Evolutionary conservation across 2,329 filamentous ascomycete species (phyloP).

Genomic region (Colletotrichum tropicicola): DNA sequence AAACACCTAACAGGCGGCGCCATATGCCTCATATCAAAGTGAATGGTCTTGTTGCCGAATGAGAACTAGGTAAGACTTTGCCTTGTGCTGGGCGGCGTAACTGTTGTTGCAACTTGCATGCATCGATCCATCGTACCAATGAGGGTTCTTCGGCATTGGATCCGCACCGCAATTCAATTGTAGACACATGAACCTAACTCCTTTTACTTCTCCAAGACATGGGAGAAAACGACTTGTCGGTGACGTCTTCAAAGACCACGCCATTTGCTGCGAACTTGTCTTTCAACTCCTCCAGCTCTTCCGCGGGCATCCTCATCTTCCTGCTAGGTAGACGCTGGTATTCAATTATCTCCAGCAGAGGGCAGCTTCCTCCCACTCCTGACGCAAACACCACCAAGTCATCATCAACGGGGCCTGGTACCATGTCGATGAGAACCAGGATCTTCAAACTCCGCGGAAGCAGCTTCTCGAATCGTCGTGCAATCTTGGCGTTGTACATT

Average conservation of each 20-base stretch:
- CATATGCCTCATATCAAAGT: too few species aligned
- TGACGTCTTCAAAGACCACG: not conserved
- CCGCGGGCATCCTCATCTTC: not conserved
- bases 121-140: too few species aligned
- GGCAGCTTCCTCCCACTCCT: not conserved
- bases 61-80: too few species aligned
- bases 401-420: not conserved
- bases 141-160: too few species aligned
- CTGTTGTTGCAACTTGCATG: too few species aligned
- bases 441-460: not conserved
- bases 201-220: not conserved
- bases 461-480: not conserved
- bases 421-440: not conserved
- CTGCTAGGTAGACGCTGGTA: not conserved
- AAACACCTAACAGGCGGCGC: too few species aligned
- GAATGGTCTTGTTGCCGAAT: too few species aligned
- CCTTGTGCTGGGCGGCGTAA: too few species aligned
- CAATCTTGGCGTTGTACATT: not conserved
- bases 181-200: not conserved
- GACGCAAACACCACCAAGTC: not conserved
- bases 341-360: not conserved
- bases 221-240: not conserved
- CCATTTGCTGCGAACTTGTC: not conserved
- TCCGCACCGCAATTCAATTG: too few species aligned
- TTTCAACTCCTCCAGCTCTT: not conserved